Evolutionary conservation across 2,329 filamentous ascomycete species (phyloP).

Genomic region (Calonectria pseudoreteaudii): DNA sequence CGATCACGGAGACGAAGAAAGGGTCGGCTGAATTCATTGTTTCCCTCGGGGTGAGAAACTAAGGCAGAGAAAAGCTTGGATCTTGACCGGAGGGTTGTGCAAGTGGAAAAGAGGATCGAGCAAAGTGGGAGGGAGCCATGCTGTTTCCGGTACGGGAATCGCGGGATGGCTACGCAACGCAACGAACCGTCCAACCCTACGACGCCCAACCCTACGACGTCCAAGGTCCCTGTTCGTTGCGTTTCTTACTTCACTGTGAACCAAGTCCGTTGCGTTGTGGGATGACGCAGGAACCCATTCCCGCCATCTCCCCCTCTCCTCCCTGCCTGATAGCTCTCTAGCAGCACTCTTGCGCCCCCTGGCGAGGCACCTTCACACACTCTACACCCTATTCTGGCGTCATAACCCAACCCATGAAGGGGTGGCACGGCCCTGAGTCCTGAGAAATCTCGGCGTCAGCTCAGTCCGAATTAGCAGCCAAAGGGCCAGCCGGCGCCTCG

Average conservation of each 20-base stretch:
- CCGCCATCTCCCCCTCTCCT: background rate
- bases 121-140: background rate
- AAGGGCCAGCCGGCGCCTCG: background rate
- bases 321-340: background rate
- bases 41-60: background rate
- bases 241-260: background rate
- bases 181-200: slow-evolving; percentile 3
- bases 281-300: slow-evolving; percentile 19
- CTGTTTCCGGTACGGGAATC: slow-evolving; percentile 22
- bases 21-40: slow-evolving; percentile 4
- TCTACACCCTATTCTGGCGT: background rate
- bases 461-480: background rate
- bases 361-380: background rate
- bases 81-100: background rate
- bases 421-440: background rate
- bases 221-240: background rate
- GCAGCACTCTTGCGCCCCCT: background rate
- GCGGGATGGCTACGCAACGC: slow-evolving; percentile 16
- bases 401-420: background rate
- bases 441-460: background rate
- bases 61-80: background rate
- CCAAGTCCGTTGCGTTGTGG: background rate
- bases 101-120: background rate
- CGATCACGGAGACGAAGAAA: slow-evolving; percentile 4
- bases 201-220: background rate